Evolutionary conservation across 1,284 basidiomycete genomes (phyloP).

Genomic region (Leucoagaricus sp.): DNA sequence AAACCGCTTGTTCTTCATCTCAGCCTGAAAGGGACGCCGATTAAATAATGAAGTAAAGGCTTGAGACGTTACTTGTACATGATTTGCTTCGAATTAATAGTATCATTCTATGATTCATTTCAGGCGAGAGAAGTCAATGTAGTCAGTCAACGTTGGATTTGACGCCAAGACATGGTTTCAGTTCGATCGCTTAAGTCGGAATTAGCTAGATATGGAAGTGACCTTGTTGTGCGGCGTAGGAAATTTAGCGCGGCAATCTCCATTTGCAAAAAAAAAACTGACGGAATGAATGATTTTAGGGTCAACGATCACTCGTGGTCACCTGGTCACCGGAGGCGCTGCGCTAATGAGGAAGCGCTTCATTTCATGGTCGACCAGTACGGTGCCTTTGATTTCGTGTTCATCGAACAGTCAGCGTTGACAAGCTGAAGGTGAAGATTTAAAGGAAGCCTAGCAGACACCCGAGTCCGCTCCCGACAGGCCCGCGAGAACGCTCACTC

Average conservation of each 20-base stretch:
- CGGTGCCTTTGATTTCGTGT: neutral
- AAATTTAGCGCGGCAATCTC: neutral
- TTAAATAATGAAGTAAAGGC: neutral
- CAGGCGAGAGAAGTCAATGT: neutral
- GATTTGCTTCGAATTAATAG: neutral
- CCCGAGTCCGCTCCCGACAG: neutral
- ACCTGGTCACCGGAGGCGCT: neutral
- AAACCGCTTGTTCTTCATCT: neutral
- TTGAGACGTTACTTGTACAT: neutral
- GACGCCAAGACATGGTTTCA: neutral
- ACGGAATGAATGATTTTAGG: too few relatives aligned
- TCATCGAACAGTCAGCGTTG: neutral
- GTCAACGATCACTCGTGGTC: neutral
- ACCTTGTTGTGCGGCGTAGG: neutral
- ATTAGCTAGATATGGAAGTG: neutral
- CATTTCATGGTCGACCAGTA: neutral
- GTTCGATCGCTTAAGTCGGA: neutral
- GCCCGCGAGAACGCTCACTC: conserved; percentile 6
- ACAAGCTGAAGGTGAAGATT: neutral
- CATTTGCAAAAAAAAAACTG: neutral
- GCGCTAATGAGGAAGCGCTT: neutral
- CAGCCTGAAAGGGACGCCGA: neutral
- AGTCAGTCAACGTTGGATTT: neutral
- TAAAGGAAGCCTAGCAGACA: neutral
- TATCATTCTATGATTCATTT: neutral